Conservation (phyloP, 2,329 filamentous ascomycete genomes). For the Lachnellula subtilissima region DNA sequence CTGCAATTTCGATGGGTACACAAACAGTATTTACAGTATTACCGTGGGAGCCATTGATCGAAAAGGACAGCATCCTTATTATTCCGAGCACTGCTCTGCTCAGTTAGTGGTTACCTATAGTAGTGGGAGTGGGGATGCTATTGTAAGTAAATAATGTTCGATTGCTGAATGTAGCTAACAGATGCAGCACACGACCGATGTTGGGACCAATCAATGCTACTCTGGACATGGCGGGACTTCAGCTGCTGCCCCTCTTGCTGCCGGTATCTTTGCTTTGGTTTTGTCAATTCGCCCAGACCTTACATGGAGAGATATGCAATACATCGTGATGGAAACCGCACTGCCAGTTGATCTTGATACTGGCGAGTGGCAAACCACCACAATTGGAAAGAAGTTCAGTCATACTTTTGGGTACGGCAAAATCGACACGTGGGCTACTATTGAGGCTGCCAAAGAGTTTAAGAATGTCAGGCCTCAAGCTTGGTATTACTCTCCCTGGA, state of each 20-base stretch:
- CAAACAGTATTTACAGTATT: constrained; percentile 98
- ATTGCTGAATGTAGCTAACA: constrained; percentile 16
- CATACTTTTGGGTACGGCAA: constrained; percentile 97
- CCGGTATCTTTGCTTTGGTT: constrained; percentile 85
- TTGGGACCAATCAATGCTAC: constrained; percentile 77
- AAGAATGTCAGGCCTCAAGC: constrained; percentile 88
- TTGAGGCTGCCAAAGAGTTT: constrained; percentile 82
- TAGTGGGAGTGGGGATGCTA: constrained; percentile 80
- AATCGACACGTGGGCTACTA: constrained; percentile 79
- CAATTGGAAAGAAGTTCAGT: constrained; percentile 80
- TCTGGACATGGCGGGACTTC: constrained; percentile 88
- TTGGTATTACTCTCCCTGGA: constrained; percentile 91
- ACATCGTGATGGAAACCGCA: constrained; percentile 79
- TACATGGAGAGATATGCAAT: constrained; percentile 92
- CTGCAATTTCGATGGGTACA: constrained; percentile 99
- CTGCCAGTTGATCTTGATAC: constrained; percentile 70
- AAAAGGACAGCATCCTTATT: constrained; percentile 84
- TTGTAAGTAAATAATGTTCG: constrained; percentile 44
- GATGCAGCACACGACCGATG: constrained; percentile 80
- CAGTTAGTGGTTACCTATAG: constrained; percentile 96
- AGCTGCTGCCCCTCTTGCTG: constrained; percentile 86
- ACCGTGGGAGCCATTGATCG: constrained; percentile 91
- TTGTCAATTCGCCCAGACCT: constrained; percentile 81
- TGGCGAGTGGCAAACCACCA: constrained; percentile 76
- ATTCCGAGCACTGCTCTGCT: constrained; percentile 93